These are phyloP conservation scores for Camellia sinensis DNA, from an alignment of 148 eudicot species.

Conservation along the genomic window DNA sequence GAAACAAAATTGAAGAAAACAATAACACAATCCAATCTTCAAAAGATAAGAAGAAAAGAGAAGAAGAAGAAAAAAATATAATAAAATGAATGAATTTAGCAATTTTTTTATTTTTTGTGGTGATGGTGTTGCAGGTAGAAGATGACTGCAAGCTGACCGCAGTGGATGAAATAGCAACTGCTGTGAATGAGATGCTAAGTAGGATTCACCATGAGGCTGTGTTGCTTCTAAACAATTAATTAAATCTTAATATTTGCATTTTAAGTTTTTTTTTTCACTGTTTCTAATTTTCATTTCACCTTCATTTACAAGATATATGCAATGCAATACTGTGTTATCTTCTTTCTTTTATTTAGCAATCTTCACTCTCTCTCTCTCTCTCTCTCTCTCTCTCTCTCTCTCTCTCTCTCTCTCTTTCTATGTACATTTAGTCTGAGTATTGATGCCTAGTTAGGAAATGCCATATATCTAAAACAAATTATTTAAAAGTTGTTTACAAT, in stretches of 20 bases:
- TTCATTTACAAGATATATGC: neutral
- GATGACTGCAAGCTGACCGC: slow-evolving; percentile 48
- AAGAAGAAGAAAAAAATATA: neutral
- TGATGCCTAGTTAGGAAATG: no score
- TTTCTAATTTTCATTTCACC: neutral
- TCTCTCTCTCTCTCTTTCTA: no score
- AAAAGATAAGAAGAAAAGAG: neutral
- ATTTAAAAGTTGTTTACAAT: no score
- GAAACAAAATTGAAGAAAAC: no score
- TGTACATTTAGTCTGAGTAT: no score
- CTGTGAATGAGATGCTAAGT: slow-evolving; percentile 46
- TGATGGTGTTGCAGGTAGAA: slow-evolving; percentile 41
- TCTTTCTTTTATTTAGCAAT: neutral
- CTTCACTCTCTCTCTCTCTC: neutral
- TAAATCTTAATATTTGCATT: no score
- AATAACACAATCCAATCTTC: neutral
- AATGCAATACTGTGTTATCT: neutral
- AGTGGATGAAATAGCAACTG: slow-evolving; percentile 59
- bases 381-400: no score
- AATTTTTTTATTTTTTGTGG: neutral
- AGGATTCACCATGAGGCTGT: slow-evolving; percentile 38
- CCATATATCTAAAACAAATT: no score
- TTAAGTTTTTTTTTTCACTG: neutral
- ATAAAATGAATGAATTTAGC: neutral
- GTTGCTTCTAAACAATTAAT: neutral